Percentiles rank a stretch among this genome's conserved stretches.
Conservation (phyloP, 2,329 filamentous ascomycete genomes). For the Aspergillus fumigatiaffinis region DNA sequence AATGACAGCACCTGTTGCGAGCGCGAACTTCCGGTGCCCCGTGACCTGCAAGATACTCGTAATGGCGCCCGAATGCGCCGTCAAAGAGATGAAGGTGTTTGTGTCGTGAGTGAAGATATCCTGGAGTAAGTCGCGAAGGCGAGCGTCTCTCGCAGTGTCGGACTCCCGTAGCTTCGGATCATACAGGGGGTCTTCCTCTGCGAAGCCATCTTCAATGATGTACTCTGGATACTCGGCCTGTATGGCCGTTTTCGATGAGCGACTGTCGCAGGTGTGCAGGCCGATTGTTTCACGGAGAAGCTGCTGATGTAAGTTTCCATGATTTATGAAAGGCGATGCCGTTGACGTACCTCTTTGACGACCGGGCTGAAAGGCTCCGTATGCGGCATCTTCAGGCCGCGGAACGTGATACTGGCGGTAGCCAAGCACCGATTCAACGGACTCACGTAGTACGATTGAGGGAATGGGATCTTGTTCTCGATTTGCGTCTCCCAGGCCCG, state of each 20-base stretch:
- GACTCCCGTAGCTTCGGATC: conserved; percentile 47
- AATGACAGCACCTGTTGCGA: conserved; percentile 50
- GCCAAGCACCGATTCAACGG: conserved; percentile 56
- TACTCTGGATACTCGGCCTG: conserved; percentile 47
- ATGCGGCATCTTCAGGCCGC: conserved; percentile 43
- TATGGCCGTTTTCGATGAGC: conserved; percentile 50
- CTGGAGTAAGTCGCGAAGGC: conserved; percentile 46
- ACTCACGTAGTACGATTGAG: conserved; percentile 55
- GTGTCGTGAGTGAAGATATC: conserved; percentile 50
- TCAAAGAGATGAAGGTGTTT: conserved; percentile 51
- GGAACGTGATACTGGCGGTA: conserved; percentile 55
- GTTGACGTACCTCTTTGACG: conserved; percentile 49
- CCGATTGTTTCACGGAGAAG: conserved; percentile 57
- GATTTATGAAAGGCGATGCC: not conserved
- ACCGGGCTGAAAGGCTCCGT: conserved; percentile 49
- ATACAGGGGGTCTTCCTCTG: conserved; percentile 54
- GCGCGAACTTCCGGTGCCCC: conserved; percentile 45
- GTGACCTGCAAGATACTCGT: conserved; percentile 47
- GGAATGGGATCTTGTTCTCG: conserved; percentile 46
- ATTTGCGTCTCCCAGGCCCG: conserved; percentile 50
- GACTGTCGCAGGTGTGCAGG: conserved; percentile 59
- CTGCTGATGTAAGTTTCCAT: conserved; percentile 16
- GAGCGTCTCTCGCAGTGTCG: conserved; percentile 44
- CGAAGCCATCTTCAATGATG: conserved; percentile 51
- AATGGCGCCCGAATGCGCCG: conserved; percentile 58